phyloP scores from a whole-genome alignment of 192 early-diverging fungal species.

The Coemansia aciculifera region DNA sequence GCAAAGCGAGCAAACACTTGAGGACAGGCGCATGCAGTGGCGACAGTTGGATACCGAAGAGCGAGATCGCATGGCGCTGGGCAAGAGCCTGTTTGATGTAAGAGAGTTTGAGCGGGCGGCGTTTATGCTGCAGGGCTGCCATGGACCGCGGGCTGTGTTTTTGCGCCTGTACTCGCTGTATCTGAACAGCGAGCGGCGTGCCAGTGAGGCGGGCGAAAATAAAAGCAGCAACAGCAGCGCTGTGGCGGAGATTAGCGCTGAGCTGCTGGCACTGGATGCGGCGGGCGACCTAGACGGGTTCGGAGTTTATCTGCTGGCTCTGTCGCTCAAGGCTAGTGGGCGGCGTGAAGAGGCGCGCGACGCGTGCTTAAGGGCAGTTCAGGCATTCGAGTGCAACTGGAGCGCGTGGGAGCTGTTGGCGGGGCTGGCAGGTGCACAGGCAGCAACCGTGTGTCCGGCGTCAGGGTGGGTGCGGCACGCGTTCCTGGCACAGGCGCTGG shows the following conservation, averaged over 20 bases:
- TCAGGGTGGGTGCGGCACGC: constrained; percentile 49
- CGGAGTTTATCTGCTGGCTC: constrained; percentile 37
- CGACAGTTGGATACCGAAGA: constrained; percentile 18
- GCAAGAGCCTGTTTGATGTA: constrained; percentile 72
- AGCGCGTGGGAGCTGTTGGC: constrained; percentile 83
- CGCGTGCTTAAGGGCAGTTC: constrained; percentile 66
- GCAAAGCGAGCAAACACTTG: background rate
- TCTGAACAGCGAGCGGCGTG: constrained; percentile 56
- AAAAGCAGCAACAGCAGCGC: background rate
- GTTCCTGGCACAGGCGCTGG: constrained; percentile 60
- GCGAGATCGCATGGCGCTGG: constrained; percentile 56
- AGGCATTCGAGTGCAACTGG: constrained; percentile 82
- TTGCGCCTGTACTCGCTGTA: constrained; percentile 78
- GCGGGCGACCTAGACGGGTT: constrained; percentile 36
- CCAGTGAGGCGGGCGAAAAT: constrained; percentile 14
- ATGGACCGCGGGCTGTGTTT: constrained; percentile 62
- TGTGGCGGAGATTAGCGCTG: constrained; percentile 39
- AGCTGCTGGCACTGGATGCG: constrained; percentile 23
- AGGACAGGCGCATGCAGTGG: constrained; percentile 13
- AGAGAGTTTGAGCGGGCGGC: constrained; percentile 71
- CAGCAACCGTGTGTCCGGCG: background rate
- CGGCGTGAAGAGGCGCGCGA: constrained; percentile 51
- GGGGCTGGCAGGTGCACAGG: constrained; percentile 14
- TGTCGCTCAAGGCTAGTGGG: constrained; percentile 29
- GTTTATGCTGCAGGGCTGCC: constrained; percentile 53